phyloP scores from a whole-genome alignment of 23 red algal species.

The Gracilaria vermiculophylla region DNA sequence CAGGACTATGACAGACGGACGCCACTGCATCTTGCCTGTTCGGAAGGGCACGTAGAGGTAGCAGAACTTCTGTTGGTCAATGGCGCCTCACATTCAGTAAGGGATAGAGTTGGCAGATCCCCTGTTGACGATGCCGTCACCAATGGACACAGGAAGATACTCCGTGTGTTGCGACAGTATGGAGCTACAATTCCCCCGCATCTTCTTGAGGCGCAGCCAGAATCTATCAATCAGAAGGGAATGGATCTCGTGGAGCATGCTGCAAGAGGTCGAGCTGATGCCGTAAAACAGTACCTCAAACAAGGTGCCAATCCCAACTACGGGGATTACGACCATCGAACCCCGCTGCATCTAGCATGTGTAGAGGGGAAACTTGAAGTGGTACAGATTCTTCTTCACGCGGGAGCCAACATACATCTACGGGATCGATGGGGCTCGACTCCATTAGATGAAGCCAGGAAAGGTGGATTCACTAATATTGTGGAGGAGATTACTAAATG shows the following conservation, averaged over 20 bases:
- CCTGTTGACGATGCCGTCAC: conserved; percentile 88
- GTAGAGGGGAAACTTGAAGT: conserved; percentile 80
- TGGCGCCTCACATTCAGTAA: conserved; percentile 71
- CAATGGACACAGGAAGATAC: conserved; percentile 66
- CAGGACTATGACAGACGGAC: conserved; percentile 92
- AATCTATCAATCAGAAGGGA: conserved; percentile 34
- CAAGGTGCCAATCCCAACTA: conserved; percentile 70
- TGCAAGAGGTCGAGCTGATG: conserved; percentile 44
- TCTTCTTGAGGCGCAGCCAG: conserved; percentile 51
- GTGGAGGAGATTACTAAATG: conserved; percentile 31
- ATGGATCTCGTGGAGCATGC: conserved; percentile 55
- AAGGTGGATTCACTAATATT: conserved; percentile 38
- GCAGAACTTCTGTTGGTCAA: conserved; percentile 79
- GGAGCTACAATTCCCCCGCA: conserved; percentile 63
- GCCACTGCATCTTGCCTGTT: conserved; percentile 90
- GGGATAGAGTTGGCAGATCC: conserved; percentile 81
- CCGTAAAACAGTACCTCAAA: conserved; percentile 49
- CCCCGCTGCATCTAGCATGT: conserved; percentile 81
- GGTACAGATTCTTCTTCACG: conserved; percentile 62
- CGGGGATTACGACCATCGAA: conserved; percentile 83
- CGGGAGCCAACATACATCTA: conserved; percentile 64
- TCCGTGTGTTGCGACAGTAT: conserved; percentile 66
- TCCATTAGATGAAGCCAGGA: conserved; percentile 78
- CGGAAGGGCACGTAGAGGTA: conserved; percentile 86
- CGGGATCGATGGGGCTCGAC: conserved; percentile 86